phyloP scores from a whole-genome alignment of 768 basidiomycete species.

The Cystobasidium tubakii region DNA sequence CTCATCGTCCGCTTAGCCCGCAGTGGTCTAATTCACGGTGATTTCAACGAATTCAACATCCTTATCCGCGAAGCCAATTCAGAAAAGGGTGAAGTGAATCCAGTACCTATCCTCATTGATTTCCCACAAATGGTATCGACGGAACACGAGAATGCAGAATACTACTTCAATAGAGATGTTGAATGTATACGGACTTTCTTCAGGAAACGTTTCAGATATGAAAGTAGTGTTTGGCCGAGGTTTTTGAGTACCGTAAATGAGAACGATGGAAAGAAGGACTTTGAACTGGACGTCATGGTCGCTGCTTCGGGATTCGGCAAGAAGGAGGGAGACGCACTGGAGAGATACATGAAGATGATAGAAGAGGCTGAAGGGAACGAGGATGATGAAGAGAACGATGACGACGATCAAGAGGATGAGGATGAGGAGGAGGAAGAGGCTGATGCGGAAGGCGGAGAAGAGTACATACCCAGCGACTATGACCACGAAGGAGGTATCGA shows the following conservation, averaged over 20 bases:
- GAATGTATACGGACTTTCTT: constrained; percentile 94
- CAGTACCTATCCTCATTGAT: constrained; percentile 73
- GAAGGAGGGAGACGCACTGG: constrained; percentile 31
- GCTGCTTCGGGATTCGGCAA: constrained; percentile 78
- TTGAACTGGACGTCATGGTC: constrained; percentile 80
- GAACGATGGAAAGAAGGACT: constrained; percentile 55
- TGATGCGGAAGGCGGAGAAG: constrained; percentile 32
- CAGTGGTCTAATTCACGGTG: constrained; percentile 94
- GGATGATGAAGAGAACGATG: constrained; percentile 37
- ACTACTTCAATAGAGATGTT: constrained; percentile 98
- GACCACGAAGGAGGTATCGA: no score
- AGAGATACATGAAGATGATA: constrained; percentile 62
- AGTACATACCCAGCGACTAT: no score
- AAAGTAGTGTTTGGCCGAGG: constrained; percentile 77
- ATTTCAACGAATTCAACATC: constrained; percentile 99
- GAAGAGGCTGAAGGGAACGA: constrained; percentile 46
- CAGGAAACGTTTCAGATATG: constrained; percentile 80
- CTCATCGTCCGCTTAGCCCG: constrained; percentile 89
- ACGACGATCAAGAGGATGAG: constrained; percentile 35
- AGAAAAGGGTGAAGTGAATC: constrained; percentile 40
- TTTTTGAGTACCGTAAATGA: constrained; percentile 65
- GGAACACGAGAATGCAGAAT: constrained; percentile 92
- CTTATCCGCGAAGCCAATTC: constrained; percentile 62
- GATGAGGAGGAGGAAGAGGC: constrained; percentile 40
- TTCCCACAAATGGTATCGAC: constrained; percentile 99